These are phyloP conservation scores for Fragaria iinumae DNA, from an alignment of 306 rosid species.

Conservation along the genomic window DNA sequence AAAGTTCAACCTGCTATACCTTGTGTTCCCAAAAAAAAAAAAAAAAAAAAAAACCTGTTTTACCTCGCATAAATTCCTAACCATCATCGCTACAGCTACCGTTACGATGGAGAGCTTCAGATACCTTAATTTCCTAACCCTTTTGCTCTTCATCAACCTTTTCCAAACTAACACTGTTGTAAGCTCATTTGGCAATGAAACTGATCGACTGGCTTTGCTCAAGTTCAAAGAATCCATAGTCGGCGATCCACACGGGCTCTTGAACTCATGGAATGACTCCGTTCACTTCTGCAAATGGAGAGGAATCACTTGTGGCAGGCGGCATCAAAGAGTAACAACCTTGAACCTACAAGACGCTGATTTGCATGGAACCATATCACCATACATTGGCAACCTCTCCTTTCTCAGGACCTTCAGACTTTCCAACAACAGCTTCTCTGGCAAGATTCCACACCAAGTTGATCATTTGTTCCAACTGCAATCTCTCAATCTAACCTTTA, in stretches of 20 bases:
- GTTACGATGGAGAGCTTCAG: too few species aligned
- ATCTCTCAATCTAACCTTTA: not conserved
- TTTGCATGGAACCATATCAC: not conserved
- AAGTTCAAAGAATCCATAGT: not conserved
- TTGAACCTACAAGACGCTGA: not conserved
- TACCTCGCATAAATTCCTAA: too few species aligned
- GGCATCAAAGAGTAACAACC: not conserved
- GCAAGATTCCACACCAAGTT: slow-evolving; percentile 1
- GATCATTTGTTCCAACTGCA: not conserved
- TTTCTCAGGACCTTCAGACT: slow-evolving; percentile 11
- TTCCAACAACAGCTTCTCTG: not conserved
- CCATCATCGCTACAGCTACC: too few species aligned
- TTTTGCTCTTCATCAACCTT: not conserved
- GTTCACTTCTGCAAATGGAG: not conserved
- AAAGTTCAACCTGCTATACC: too few species aligned
- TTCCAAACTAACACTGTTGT: not conserved
- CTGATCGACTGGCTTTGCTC: not conserved
- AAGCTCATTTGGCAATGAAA: not conserved
- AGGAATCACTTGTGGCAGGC: not conserved
- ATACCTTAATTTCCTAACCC: not conserved
- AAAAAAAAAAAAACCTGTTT: too few species aligned
- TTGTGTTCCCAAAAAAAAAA: too few species aligned
- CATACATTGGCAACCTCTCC: slow-evolving; percentile 11
- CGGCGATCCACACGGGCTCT: not conserved
- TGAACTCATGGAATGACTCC: not conserved